These are phyloP conservation scores for Didymella arachidicola DNA, from an alignment of 2,329 filamentous ascomycete species.

Conservation along the genomic window DNA sequence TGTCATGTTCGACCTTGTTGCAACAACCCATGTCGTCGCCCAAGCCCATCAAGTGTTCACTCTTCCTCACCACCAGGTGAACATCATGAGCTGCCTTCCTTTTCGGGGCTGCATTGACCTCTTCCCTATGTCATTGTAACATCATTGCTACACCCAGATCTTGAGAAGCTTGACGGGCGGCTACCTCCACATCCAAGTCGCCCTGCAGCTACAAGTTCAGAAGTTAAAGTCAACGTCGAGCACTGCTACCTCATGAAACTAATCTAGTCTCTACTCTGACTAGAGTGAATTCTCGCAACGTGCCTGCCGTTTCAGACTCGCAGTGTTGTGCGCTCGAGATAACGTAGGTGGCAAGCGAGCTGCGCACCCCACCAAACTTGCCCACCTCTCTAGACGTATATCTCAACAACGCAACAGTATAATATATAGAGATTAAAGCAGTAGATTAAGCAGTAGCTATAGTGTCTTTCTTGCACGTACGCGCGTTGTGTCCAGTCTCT, in stretches of 20 bases:
- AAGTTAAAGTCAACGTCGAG: constrained; percentile 15
- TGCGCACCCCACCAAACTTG: no score
- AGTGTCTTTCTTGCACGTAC: no score
- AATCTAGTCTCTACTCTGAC: background rate
- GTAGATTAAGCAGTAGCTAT: no score
- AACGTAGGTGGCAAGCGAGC: no score
- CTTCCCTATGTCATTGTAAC: constrained; percentile 2
- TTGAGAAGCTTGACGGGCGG: constrained; percentile 4
- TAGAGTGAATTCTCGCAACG: background rate
- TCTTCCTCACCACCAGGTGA: background rate
- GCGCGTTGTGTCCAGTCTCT: no score
- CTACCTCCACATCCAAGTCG: constrained; percentile 5
- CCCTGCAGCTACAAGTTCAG: constrained; percentile 14
- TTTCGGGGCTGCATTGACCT: background rate
- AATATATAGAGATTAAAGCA: no score
- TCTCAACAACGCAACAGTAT: no score
- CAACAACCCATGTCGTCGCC: background rate
- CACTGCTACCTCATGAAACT: background rate
- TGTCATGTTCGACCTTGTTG: background rate
- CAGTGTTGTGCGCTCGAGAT: background rate
- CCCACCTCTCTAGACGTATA: no score
- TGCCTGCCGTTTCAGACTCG: background rate
- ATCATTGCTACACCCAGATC: constrained; percentile 5
- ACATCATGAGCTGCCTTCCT: background rate
- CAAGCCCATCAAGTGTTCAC: background rate